Conservation (phyloP, 495 filamentous ascomycete genomes). For the Rhizodiscina lignyota region DNA sequence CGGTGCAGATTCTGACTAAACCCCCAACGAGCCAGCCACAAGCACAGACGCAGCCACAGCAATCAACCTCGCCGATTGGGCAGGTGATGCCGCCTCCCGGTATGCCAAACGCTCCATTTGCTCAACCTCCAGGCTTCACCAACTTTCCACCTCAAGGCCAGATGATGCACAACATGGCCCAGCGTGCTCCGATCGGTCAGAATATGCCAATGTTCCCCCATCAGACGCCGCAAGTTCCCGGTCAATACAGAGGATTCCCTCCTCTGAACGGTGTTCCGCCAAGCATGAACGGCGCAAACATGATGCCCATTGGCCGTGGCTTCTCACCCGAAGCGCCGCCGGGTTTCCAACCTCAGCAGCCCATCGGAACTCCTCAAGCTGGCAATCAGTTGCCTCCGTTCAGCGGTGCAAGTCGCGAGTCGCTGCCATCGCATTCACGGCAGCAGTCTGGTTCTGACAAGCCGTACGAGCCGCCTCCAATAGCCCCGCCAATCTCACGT, state of each 20-base stretch:
- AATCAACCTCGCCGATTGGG: conserved; percentile 30
- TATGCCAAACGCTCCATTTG: too few species aligned
- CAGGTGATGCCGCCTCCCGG: conserved; percentile 31
- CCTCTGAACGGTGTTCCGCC: conserved; percentile 13
- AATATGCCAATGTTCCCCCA: too few species aligned
- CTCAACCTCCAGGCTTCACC: too few species aligned
- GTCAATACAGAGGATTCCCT: too few species aligned
- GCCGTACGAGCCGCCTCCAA: conserved; percentile 7
- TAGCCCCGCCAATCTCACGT: conserved; percentile 50
- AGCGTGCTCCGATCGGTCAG: too few species aligned
- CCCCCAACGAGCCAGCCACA: conserved; percentile 13
- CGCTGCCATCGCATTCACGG: conserved; percentile 36
- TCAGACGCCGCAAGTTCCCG: too few species aligned
- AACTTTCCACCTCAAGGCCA: too few species aligned
- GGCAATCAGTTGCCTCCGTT: too few species aligned
- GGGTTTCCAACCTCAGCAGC: conserved; percentile 32
- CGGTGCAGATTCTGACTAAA: conserved; percentile 19
- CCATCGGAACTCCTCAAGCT: conserved; percentile 1
- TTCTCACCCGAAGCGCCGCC: conserved; percentile 44
- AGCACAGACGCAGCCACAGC: conserved; percentile 22
- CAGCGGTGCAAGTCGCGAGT: conserved; percentile 17
- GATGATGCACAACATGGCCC: too few species aligned
- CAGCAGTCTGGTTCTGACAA: conserved; percentile 41
- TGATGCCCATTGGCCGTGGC: conserved; percentile 43
- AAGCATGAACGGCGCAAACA: conserved; percentile 39